A percentile compares a stretch with the other conserved stretches of the same genome.
Evolutionary conservation across 2,329 filamentous ascomycete genomes (phyloP).

Genomic region (Capronia coronata): DNA sequence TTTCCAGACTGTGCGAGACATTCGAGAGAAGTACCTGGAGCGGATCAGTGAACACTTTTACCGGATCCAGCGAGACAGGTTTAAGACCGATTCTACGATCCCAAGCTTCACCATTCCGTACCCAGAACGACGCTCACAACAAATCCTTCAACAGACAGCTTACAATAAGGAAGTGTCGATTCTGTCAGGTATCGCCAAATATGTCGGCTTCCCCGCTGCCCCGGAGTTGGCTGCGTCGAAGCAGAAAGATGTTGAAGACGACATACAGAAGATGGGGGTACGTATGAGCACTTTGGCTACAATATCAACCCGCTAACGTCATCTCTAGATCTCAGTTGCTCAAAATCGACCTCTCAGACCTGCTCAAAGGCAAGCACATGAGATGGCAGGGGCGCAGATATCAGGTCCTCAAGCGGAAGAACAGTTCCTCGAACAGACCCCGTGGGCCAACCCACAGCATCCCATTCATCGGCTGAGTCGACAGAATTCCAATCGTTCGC

Average conservation of each 20-base stretch:
- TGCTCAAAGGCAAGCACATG: slow-evolving; percentile 30
- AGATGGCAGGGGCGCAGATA: slow-evolving; percentile 33
- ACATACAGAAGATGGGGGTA: slow-evolving; percentile 84
- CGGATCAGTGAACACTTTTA: slow-evolving; percentile 85
- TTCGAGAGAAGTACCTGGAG: slow-evolving; percentile 72
- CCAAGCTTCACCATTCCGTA: slow-evolving; percentile 78
- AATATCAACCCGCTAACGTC: slow-evolving; percentile 7
- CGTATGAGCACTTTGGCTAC: slow-evolving; percentile 35
- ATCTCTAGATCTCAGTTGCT: slow-evolving; percentile 16
- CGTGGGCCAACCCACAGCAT: slow-evolving; percentile 87
- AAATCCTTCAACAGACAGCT: slow-evolving; percentile 75
- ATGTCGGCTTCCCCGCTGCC: slow-evolving; percentile 93
- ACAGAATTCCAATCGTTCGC: slow-evolving; percentile 34
- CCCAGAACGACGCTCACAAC: slow-evolving; percentile 66
- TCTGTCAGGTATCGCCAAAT: slow-evolving; percentile 83
- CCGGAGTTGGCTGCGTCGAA: slow-evolving; percentile 71
- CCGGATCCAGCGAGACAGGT: slow-evolving; percentile 81
- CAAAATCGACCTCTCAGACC: slow-evolving; percentile 17
- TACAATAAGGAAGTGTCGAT: slow-evolving; percentile 95
- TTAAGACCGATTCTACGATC: slow-evolving; percentile 68
- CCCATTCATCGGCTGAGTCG: slow-evolving; percentile 53
- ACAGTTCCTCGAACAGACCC: slow-evolving; percentile 80
- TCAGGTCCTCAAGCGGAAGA: slow-evolving; percentile 52
- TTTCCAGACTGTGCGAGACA: slow-evolving; percentile 76
- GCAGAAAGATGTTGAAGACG: slow-evolving; percentile 69